These are phyloP conservation scores for Phanerochaete sordida DNA, from an alignment of 768 basidiomycete genomes.

Conservation along the genomic window DNA sequence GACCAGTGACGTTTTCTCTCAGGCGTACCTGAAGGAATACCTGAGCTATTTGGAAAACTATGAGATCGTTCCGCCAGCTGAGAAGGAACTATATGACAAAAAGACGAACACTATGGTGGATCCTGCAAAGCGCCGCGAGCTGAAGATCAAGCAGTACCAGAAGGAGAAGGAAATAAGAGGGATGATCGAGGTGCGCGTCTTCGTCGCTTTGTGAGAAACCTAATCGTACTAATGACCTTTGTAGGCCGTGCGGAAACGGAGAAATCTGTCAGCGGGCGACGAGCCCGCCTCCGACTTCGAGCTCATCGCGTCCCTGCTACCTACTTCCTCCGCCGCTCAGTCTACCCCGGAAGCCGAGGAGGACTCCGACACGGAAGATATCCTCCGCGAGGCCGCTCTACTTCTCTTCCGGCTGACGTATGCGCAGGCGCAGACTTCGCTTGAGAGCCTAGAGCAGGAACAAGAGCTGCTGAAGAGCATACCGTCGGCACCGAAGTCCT, in stretches of 20 bases:
- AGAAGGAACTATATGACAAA: slow-evolving; percentile 52
- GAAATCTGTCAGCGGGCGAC: slow-evolving; percentile 35
- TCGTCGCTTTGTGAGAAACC: no score
- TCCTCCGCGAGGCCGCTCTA: slow-evolving; percentile 62
- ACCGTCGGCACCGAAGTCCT: slow-evolving; percentile 39
- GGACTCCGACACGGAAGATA: slow-evolving; percentile 59
- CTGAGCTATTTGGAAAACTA: slow-evolving; percentile 50
- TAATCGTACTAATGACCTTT: no score
- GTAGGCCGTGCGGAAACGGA: slow-evolving; percentile 53
- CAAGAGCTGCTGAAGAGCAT: slow-evolving; percentile 59
- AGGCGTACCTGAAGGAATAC: slow-evolving; percentile 51
- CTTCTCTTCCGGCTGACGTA: slow-evolving; percentile 74
- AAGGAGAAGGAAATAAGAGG: slow-evolving; percentile 77
- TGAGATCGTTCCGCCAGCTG: slow-evolving; percentile 57
- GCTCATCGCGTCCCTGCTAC: slow-evolving; percentile 61
- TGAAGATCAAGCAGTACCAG: slow-evolving; percentile 90
- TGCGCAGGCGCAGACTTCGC: slow-evolving; percentile 61
- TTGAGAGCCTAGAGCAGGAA: slow-evolving; percentile 71
- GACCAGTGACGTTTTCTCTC: slow-evolving; percentile 10
- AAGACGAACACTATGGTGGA: slow-evolving; percentile 51
- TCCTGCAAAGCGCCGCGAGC: slow-evolving; percentile 68
- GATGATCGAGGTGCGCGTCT: slow-evolving; percentile 64
- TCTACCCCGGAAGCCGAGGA: slow-evolving; percentile 38
- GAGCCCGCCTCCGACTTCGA: slow-evolving; percentile 50
- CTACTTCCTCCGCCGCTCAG: slow-evolving; percentile 17